Base-by-base conservation (phyloP, 192 early-diverging fungal genomes). In the Backusella mclennaniae region DNA sequence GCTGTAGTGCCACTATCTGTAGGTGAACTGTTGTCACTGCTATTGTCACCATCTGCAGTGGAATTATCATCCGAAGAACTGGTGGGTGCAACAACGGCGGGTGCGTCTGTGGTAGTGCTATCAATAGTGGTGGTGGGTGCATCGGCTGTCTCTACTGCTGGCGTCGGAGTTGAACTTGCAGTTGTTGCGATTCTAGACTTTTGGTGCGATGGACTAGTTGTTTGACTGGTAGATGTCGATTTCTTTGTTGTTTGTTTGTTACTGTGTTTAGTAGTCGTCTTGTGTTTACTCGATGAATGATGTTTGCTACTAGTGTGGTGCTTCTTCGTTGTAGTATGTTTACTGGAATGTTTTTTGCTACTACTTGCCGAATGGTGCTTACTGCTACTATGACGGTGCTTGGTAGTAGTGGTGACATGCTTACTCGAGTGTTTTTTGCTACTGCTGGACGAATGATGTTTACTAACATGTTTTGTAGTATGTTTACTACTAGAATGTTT, bases 171-270 rank as follows among this genome's bases (percentile, higher is more conserved):
- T 21, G 67, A 17, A 11, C 12, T 49, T 12, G 44, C 56, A 17
- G 26, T 21, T 15, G 67, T 71, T 52, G 42, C 42, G 29, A 35
- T 35, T n/a, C 15, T 71, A 36, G 76, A 76, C 53, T 76, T 76
- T 39, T 76, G 44, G 26, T 53, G n/a, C 53, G 67, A 69, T 69
- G 23, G 53, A 19, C 14, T 69, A 0, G 35, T 0, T 21, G 36
- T 23, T 49, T 44, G 70, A 33, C 23, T 46, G 15, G 69, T 42
- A 29, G 41, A 26, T n/a, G 42, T 67, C 1, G 53, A 59, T 67
- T 75, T 75, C 59, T 74, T 66, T 38, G 35, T 74, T 21, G 56
- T 41, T 38, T 71, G 33, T 42, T 23, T 35, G 35, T 70, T 31
- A 41, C 39, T 70, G 72, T 72, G 71, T 35, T 49, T 23, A 44